Base-by-base conservation (phyloP, 2,329 filamentous ascomycete genomes). In the Neocatenulostroma microsporum region DNA sequence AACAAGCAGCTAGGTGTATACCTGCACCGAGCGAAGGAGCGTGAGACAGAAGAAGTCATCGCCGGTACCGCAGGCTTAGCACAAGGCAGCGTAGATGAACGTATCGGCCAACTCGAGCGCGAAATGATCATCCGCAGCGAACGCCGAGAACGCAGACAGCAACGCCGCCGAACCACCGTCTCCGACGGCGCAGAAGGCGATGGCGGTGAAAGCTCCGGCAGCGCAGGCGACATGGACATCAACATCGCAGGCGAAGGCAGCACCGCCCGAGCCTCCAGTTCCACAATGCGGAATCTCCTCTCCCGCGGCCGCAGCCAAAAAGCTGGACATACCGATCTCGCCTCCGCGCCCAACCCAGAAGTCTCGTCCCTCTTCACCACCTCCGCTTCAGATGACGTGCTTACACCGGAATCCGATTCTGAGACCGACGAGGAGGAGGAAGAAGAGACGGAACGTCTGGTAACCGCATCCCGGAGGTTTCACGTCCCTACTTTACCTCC, bases 1-100 rank as follows among this genome's bases (percentile, higher is more conserved):
- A 71, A 66, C 36, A 69, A 72, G 9, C 73, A 77, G 47, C 61
- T 77, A 1, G 73, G 73, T 11, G 73, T 77, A 4, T 77, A 77
- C 43, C 60, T 77, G 3, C 73, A 77, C 47, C 68, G 73, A 28
- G 72, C 71, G 5, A 75, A 75, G 47, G 72, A 76, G 41, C 63
- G 67, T 17, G 70, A 75, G 36, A 61, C 61, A 0, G 66, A 69
- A 30, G 66, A 71, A 34, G 45, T 54, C n/a, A 41, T 60, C 4
- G 56, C 57, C 11, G 57, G 59, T 30, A 63, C 62, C 28, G 55
- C 53, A 38, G 60, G 51, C 48, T 53, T 48, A 51, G 56, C 48
- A 42, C 61, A 48, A 39, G 62, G 64, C 3, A 67, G 64, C 21
- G 70, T 74, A 1, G 70, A 74, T 40, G 64, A 73, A 42, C 61